These are phyloP conservation scores for Kluyveromyces siamensis DNA, from an alignment of 805 yeast species.

Conservation along the genomic window DNA sequence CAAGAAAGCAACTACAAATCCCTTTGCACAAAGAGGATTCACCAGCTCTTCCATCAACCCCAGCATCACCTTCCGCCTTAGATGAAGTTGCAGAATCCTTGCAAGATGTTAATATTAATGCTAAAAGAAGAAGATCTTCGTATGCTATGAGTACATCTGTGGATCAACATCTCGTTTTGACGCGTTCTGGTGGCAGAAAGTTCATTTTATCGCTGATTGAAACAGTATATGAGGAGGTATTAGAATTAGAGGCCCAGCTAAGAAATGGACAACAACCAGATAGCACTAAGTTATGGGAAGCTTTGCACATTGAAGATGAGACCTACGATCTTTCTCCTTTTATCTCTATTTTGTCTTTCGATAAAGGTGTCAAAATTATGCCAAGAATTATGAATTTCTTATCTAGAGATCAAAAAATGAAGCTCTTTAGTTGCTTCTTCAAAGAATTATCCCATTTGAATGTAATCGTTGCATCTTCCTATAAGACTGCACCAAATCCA, in stretches of 20 bases:
- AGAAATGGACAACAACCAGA: conserved; percentile 45
- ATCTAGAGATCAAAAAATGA: conserved; percentile 63
- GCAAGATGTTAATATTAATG: conserved; percentile 22
- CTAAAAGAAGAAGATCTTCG: conserved; percentile 28
- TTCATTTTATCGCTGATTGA: conserved; percentile 65
- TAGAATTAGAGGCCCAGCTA: conserved; percentile 69
- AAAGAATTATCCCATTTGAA: conserved; percentile 71
- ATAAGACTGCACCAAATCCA: conserved; percentile 57
- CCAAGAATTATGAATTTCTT: conserved; percentile 83
- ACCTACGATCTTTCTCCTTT: conserved; percentile 60
- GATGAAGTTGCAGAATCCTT: conserved; percentile 26
- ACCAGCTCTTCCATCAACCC: conserved; percentile 11
- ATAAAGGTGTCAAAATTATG: conserved; percentile 82
- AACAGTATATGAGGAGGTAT: conserved; percentile 63
- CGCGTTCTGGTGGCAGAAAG: conserved; percentile 37
- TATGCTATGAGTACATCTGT: conserved; percentile 26
- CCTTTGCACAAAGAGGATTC: conserved; percentile 29
- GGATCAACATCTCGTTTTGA: conserved; percentile 27
- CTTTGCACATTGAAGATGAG: conserved; percentile 63
- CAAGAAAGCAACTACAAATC: conserved; percentile 75
- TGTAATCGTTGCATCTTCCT: conserved; percentile 71
- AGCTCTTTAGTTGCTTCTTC: conserved; percentile 68
- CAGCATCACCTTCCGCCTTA: conserved; percentile 8
- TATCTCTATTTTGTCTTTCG: conserved; percentile 70
- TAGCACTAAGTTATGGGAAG: conserved; percentile 57